Conservation (phyloP, 345 rosid genomes). For the Melaleuca alternifolia region DNA sequence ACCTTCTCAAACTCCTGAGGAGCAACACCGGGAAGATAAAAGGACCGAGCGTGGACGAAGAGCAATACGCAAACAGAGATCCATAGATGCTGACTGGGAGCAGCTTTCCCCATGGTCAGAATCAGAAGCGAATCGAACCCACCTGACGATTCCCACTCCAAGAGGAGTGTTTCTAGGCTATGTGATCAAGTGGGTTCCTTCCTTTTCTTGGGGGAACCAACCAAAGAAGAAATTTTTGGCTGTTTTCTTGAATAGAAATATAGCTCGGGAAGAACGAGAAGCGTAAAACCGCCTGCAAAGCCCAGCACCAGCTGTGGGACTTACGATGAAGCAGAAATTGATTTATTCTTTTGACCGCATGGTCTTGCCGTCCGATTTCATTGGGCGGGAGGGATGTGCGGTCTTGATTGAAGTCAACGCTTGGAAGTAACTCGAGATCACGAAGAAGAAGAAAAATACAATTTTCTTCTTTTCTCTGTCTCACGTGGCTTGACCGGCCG, state of each 20-base stretch:
- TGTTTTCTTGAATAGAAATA: not conserved
- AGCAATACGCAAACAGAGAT: slow-evolving; percentile 12
- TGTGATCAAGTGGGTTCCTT: not conserved
- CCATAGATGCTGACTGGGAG: slow-evolving; percentile 4
- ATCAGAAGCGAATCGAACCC: not conserved
- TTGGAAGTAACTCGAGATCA: not conserved
- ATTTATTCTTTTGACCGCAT: not conserved
- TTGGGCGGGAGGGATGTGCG: not conserved
- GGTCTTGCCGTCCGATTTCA: not conserved
- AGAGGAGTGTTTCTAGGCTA: not conserved
- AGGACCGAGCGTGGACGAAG: slow-evolving; percentile 21
- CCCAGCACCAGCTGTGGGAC: not conserved
- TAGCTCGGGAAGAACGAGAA: not conserved
- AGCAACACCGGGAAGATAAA: slow-evolving; percentile 78
- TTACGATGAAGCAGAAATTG: not conserved
- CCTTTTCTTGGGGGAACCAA: not conserved
- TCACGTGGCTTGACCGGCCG: not conserved
- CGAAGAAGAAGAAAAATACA: not conserved
- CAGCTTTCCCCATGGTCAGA: slow-evolving; percentile 24
- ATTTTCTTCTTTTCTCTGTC: not conserved
- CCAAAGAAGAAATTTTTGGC: not conserved
- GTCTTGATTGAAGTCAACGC: not conserved
- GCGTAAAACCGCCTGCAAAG: not conserved
- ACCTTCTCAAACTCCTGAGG: slow-evolving; percentile 59
- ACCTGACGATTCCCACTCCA: not conserved